Evolutionary conservation across 2,329 filamentous ascomycete genomes (phyloP).

Genomic region (Aspergillus sp.): DNA sequence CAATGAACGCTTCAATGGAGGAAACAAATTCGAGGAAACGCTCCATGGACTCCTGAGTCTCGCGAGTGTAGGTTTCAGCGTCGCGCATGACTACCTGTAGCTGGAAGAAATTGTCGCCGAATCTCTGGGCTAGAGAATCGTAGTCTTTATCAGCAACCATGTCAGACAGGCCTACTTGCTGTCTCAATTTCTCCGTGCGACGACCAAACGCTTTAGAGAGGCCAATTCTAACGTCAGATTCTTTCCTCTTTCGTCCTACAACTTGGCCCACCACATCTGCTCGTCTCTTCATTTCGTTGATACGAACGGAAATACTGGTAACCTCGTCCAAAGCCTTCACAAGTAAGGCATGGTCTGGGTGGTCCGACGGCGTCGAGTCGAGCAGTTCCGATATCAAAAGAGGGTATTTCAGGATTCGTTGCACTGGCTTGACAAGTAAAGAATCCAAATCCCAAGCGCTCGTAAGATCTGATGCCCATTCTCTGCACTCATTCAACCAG

Average conservation of each 20-base stretch:
- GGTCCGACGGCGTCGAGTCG: conserved; percentile 74
- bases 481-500: conserved; percentile 91
- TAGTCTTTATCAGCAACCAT: conserved; percentile 80
- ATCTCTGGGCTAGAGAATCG: conserved; percentile 76
- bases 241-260: conserved; percentile 79
- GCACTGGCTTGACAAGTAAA: conserved; percentile 94
- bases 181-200: conserved; percentile 80
- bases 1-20: conserved; percentile 80
- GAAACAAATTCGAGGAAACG: conserved; percentile 78
- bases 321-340: conserved; percentile 71
- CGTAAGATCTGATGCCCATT: conserved; percentile 88
- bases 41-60: conserved; percentile 74
- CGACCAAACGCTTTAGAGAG: conserved; percentile 88
- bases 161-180: conserved; percentile 63
- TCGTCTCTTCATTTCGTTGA: conserved; percentile 94
- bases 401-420: conserved; percentile 91
- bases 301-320: conserved; percentile 62
- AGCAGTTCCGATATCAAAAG: conserved; percentile 79
- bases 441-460: conserved; percentile 94
- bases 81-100: conserved; percentile 90
- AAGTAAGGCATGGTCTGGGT: conserved; percentile 76
- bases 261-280: conserved; percentile 90
- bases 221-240: conserved; percentile 81
- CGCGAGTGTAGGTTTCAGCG: conserved; percentile 88
- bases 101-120: conserved; percentile 87